These are phyloP conservation scores for Trebouxia sp. DNA, from an alignment of 139 green algal species.

Conservation along the genomic window DNA sequence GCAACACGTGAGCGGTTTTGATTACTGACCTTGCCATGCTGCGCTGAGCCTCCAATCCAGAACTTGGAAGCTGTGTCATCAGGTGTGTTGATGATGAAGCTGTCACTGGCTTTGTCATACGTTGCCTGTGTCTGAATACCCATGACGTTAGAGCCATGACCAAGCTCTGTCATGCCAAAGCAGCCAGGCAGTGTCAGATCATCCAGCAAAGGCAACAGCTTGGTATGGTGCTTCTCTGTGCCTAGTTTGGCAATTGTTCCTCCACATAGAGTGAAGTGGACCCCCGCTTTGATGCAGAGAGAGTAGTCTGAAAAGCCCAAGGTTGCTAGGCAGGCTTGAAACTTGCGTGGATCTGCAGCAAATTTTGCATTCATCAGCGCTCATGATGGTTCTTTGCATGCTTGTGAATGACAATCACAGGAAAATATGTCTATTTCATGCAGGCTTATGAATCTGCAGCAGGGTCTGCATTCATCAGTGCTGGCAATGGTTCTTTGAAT, in stretches of 20 bases:
- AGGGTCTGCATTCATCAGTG: too few relatives aligned
- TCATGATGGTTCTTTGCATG: too few relatives aligned
- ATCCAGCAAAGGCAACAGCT: conserved; percentile 67
- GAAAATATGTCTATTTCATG: too few relatives aligned
- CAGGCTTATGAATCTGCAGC: too few relatives aligned
- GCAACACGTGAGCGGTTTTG: not conserved
- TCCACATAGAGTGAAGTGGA: conserved; percentile 85
- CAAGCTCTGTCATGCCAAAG: conserved; percentile 89
- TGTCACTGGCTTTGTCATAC: conserved; percentile 59
- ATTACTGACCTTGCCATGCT: conserved; percentile 53
- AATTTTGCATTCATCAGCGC: too few relatives aligned
- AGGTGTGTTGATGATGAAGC: conserved; percentile 89
- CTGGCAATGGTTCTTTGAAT: too few relatives aligned
- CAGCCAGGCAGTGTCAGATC: conserved; percentile 72
- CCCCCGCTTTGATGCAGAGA: conserved; percentile 85
- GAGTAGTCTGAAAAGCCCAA: conserved; percentile 73
- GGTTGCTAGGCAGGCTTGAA: conserved; percentile 33
- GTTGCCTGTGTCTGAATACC: conserved; percentile 85
- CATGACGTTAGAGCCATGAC: conserved; percentile 89
- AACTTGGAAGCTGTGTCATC: conserved; percentile 75
- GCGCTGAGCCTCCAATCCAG: conserved; percentile 75
- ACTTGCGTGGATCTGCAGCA: conserved; percentile 56
- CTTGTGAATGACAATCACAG: too few relatives aligned
- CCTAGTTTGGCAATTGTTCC: conserved; percentile 75
- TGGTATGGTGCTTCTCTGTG: conserved; percentile 80